Base-by-base conservation (phyloP, 176 grass and related monocot genomes). In the Ampelocalamus luodianensis region DNA sequence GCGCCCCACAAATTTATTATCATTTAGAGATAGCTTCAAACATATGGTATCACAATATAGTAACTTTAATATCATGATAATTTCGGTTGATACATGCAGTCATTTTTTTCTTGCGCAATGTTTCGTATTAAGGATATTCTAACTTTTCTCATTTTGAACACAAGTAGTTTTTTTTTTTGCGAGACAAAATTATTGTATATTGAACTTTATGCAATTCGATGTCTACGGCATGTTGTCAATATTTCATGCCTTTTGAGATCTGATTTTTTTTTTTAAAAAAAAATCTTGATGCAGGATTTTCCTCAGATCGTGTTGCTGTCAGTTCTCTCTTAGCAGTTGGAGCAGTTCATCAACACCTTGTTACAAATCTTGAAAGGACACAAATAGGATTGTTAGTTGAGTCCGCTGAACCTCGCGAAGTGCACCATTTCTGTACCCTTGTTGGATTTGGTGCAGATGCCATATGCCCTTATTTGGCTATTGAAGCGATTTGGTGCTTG, bases 321-420 rank as follows among this genome's bases (percentile, higher is more conserved):
- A 99, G 96, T 84, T 96, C 93, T 51, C 96, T 99, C 65, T 87
- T 99, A 85, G 96, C 93, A 66, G 96, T 99, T 68, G 96, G 96
- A 56, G 96, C 96, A 26, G 96, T 99, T 58, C 96, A 99, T 87
- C 96, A 99, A 71, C 96, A 99, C 82, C 96, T 99, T 63, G 93
- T 99, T 68, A 88, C 91, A 76, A 94, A 88, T 83, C 93, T 91
- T 56, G 96, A 99, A 84, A 87, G 96, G 56, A 99, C 96, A 76
- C 88, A 90, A 0, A 79, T 96, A 68, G 96, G 93, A 23, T 82
- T 99, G 40, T 66, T 99, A 79, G 86, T 96, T 3, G 96, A 99
- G 78, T 96, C 93, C 23, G 96, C 93, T 86, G 96, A 99, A 88
- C 96, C 96, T 75, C 93, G 96, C 18, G 96, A 99, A 90, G 96